These are phyloP conservation scores for Pouteria glomerata DNA, from an alignment of 148 eudicot genomes.

Conservation along the genomic window DNA sequence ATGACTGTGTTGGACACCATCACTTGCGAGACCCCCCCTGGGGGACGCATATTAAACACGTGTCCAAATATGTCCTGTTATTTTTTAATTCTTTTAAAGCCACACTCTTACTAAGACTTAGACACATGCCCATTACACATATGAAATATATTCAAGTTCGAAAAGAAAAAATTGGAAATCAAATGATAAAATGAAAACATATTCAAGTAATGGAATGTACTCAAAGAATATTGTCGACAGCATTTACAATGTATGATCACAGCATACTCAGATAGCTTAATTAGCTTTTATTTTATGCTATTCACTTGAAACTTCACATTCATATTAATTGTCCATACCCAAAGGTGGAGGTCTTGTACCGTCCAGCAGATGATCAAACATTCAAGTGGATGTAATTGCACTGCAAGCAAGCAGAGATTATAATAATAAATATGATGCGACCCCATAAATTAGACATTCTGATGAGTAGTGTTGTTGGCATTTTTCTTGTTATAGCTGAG, in stretches of 20 bases:
- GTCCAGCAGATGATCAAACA: background rate
- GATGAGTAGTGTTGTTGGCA: background rate
- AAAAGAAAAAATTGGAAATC: too few species aligned
- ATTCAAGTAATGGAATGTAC: too few species aligned
- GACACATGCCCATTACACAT: too few species aligned
- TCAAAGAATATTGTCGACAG: background rate
- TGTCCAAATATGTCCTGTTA: too few species aligned
- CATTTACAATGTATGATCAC: background rate
- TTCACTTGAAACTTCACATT: background rate
- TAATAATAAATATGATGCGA: background rate
- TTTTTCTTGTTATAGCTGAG: background rate
- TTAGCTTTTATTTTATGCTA: background rate
- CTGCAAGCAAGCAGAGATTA: background rate
- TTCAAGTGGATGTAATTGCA: background rate
- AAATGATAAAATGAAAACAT: too few species aligned
- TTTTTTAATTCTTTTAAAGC: too few species aligned
- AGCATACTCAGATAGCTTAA: background rate
- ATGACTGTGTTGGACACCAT: too few species aligned
- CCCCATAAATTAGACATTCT: background rate
- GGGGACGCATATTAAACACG: too few species aligned
- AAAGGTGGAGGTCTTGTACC: background rate
- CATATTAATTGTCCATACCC: slow-evolving; percentile 2
- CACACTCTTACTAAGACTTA: too few species aligned
- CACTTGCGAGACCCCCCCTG: too few species aligned
- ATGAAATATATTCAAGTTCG: too few species aligned